These are phyloP conservation scores for Solanum pennellii DNA, from an alignment of 257 asterid species.

Conservation along the genomic window DNA sequence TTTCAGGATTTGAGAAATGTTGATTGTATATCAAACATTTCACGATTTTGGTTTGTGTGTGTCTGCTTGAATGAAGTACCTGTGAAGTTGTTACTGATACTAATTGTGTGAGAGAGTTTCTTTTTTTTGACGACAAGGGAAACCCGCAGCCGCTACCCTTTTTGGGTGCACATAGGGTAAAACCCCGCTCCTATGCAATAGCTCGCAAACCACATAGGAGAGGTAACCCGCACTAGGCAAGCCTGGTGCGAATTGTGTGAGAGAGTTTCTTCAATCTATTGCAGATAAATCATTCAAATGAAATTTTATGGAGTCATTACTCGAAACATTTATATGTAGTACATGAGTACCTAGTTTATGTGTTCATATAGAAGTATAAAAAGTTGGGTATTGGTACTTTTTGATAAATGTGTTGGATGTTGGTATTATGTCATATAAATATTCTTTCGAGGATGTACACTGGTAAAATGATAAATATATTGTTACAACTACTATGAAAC, in stretches of 20 bases:
- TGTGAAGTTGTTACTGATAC: background rate
- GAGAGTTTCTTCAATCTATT: background rate
- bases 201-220: no score
- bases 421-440: background rate
- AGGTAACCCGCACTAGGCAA: no score
- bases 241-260: background rate
- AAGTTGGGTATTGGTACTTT: background rate
- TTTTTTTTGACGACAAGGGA: background rate
- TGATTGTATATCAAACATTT: background rate
- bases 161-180: no score
- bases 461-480: background rate
- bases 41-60: background rate
- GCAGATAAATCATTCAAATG: background rate
- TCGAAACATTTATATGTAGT: background rate
- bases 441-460: background rate
- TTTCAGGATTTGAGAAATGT: background rate
- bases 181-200: no score
- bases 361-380: background rate
- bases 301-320: background rate
- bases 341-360: background rate
- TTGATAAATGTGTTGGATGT: background rate
- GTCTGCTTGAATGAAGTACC: background rate
- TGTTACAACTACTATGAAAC: background rate
- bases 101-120: background rate
- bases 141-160: no score